Percentiles rank a stretch among this genome's conserved stretches.
Conservation (phyloP, 1,139 yeast genomes). For the Casaregolazyma suthepensis region DNA sequence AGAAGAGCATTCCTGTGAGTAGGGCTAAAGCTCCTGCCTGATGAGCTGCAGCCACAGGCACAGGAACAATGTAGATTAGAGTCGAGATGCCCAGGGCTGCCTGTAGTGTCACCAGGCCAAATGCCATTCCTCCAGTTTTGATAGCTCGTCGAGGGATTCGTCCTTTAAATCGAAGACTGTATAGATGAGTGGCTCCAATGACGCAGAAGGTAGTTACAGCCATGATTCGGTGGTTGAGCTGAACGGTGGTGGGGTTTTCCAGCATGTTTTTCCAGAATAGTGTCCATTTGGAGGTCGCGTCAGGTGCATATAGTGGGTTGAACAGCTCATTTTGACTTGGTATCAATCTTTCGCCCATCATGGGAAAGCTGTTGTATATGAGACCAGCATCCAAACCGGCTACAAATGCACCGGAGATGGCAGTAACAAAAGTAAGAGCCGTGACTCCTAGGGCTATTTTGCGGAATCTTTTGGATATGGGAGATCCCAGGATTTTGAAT, state of each 20-base stretch:
- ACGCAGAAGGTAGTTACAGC: constrained; percentile 78
- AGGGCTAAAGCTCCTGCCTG: constrained; percentile 96
- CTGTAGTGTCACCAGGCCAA: constrained; percentile 81
- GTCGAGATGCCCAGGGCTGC: constrained; percentile 83
- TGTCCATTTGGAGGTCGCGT: constrained; percentile 38
- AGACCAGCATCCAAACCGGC: constrained; percentile 98
- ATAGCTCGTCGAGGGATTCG: constrained; percentile 59
- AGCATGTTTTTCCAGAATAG: constrained; percentile 85
- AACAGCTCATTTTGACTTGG: constrained; percentile 73
- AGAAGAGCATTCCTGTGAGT: constrained; percentile 67
- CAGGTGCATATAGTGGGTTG: constrained; percentile 59
- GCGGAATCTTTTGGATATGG: constrained; percentile 55
- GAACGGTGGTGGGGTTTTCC: constrained; percentile 96
- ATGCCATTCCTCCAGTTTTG: constrained; percentile 55
- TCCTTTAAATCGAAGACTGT: constrained; percentile 42
- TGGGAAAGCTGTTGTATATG: constrained; percentile 93
- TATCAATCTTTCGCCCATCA: constrained; percentile 73
- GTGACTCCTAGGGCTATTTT: constrained; percentile 50
- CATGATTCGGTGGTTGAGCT: constrained; percentile 78
- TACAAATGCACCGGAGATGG: constrained; percentile 93
- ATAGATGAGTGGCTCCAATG: constrained; percentile 57
- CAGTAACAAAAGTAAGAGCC: constrained; percentile 72
- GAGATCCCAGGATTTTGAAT: constrained; percentile 49
- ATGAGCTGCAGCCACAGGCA: constrained; percentile 88
- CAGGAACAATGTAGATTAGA: constrained; percentile 81